Evolutionary conservation across 192 early-diverging fungal genomes (phyloP), one percentile per base, ranked within the genome.

Genomic region (Coemansia reversa): DNA sequence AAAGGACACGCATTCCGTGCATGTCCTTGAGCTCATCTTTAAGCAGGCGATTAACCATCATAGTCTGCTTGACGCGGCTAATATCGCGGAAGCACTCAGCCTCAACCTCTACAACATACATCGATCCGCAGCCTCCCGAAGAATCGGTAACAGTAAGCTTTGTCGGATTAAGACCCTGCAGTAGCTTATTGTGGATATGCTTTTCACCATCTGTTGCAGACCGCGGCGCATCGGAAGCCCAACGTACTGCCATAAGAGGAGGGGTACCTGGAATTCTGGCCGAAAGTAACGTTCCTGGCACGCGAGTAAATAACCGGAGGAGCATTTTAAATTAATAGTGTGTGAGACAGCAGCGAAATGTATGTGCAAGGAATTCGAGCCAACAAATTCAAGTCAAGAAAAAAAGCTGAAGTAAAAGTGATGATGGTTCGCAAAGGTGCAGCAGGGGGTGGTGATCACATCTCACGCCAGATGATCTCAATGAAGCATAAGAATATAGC

Each of bases 71-170:
- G 39, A 98, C 88, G 65, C 93, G 83, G 14, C 63, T 75, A 57
- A 89, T 62, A 6, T 88, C 89, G 64, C 89, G 85, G 83, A 98
- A 98, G 59, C 81, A 62, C 9, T 84, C 74, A 27, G 90, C 89
- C 29, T 88, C 86, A 67, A 98, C 90, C 62, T 93, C 88, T 50
- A 98, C 89, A n/a, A 88, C 88, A 62, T 95, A 97, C 94, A 96
- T 96, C 39, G 92, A 92, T 12, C 97, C 97, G 73, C 97, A 98
- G n/a, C 97, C 97, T 32, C 93, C 92, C 50, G 93, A 94, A 24
- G 94, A 85, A 72, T 97, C 94, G 39, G 83, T 76, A 8, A 96
- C 94, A 4, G 81, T 51, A 11, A 96, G 85, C 59, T 76, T 85
- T 50, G 81, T 83, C 51, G 94, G 90, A 22, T 77, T 55, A 19